A percentile compares a stretch with the other conserved stretches of the same genome.
Evolutionary conservation across 768 basidiomycete genomes (phyloP).

Genomic region (Psilocybe cyanescens): DNA sequence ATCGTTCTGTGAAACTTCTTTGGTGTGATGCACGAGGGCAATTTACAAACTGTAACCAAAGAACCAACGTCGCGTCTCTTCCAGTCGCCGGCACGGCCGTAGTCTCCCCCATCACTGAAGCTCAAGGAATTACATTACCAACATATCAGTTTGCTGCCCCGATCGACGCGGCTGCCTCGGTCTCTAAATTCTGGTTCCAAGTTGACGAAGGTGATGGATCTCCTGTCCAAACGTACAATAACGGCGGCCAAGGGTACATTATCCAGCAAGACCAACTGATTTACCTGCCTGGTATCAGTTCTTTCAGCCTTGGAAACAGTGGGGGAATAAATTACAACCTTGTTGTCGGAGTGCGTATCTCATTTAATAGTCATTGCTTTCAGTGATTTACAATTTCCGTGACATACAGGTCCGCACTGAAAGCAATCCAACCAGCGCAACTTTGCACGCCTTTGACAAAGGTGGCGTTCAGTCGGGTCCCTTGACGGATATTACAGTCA

Average conservation of each 20-base stretch:
- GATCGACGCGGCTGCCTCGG: conserved; percentile 30
- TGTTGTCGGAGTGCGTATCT: conserved; percentile 21
- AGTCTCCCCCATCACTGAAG: conserved; percentile 22
- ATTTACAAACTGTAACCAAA: not conserved
- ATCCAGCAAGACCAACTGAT: conserved; percentile 37
- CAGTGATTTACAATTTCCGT: not conserved
- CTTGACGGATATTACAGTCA: conserved; percentile 29
- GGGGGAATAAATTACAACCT: conserved; percentile 29
- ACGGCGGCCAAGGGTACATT: conserved; percentile 34
- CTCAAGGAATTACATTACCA: conserved; percentile 27
- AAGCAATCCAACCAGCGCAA: conserved; percentile 30
- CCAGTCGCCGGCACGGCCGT: conserved; percentile 32
- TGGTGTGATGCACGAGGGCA: conserved; percentile 25
- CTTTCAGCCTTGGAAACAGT: conserved; percentile 7
- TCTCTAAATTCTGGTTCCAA: conserved; percentile 44
- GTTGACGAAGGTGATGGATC: conserved; percentile 32
- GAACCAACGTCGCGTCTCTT: conserved; percentile 21
- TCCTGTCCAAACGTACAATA: conserved; percentile 30
- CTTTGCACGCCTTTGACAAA: conserved; percentile 29
- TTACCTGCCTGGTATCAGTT: conserved; percentile 33
- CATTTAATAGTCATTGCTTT: not conserved
- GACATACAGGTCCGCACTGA: conserved; percentile 9
- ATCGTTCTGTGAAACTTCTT: conserved; percentile 8
- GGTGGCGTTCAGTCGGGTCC: conserved; percentile 27
- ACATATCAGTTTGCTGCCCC: conserved; percentile 37